Conservation (phyloP, 164 flowering plant species). For the Cinnamomum micranthum region DNA sequence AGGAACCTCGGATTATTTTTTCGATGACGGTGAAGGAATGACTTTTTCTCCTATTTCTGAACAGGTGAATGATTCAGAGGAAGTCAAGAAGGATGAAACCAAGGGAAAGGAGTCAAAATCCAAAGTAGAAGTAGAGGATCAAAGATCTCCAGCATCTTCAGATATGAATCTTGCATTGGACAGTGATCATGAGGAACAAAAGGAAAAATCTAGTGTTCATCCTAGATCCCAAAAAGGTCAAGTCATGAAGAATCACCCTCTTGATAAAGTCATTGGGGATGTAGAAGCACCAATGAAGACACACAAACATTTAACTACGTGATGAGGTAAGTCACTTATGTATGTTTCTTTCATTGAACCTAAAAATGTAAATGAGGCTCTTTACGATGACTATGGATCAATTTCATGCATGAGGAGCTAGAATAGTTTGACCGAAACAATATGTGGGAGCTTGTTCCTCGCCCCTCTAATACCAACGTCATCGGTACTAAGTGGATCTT, state of each 20-base stretch:
- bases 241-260: neutral
- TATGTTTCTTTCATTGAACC: neutral
- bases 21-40: too few relatives aligned
- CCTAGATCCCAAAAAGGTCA: too few relatives aligned
- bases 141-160: too few relatives aligned
- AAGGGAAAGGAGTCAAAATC: too few relatives aligned
- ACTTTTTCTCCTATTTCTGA: too few relatives aligned
- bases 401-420: neutral
- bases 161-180: too few relatives aligned
- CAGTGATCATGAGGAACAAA: too few relatives aligned
- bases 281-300: neutral
- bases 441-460: neutral
- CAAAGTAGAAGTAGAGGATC: too few relatives aligned
- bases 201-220: too few relatives aligned
- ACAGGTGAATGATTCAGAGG: too few relatives aligned
- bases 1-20: too few relatives aligned
- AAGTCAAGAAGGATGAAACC: too few relatives aligned
- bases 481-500: neutral
- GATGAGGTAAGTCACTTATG: neutral
- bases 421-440: neutral
- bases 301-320: neutral
- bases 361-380: neutral
- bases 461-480: neutral
- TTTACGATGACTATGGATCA: neutral
- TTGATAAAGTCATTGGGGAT: neutral